Percentiles rank a stretch among this genome's conserved stretches.
These are phyloP conservation scores for Colletotrichum sp. DNA, from an alignment of 2,329 filamentous ascomycete genomes.

Conservation along the genomic window DNA sequence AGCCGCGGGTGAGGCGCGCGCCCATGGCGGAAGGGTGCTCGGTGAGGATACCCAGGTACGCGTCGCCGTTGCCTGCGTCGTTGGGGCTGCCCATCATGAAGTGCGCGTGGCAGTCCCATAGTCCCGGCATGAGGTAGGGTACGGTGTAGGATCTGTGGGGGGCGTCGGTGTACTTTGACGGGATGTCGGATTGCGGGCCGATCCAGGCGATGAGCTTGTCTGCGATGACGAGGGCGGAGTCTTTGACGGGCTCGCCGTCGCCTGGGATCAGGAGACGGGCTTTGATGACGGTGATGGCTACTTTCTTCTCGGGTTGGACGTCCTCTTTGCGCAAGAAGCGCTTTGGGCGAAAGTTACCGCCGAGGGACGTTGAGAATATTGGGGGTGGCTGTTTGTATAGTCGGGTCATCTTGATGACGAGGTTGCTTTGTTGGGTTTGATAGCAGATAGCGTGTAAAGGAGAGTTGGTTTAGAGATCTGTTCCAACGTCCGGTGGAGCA, in stretches of 20 bases:
- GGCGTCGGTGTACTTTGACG: conserved; percentile 30
- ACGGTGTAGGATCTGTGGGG: conserved; percentile 37
- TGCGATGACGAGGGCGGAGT: conserved; percentile 44
- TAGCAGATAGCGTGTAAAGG: no score
- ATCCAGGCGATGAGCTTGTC: conserved; percentile 43
- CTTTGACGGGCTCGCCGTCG: conserved; percentile 42
- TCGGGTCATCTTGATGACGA: not conserved
- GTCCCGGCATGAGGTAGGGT: conserved; percentile 52
- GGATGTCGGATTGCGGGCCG: conserved; percentile 34
- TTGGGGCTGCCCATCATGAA: conserved; percentile 39
- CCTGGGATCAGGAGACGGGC: conserved; percentile 52
- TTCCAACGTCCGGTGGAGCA: no score
- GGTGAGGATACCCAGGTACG: conserved; percentile 24
- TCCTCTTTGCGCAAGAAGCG: no score
- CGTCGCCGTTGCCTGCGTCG: conserved; percentile 23
- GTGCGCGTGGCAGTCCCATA: conserved; percentile 60
- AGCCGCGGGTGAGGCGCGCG: conserved; percentile 43
- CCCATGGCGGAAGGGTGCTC: conserved; percentile 38
- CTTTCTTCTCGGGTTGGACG: conserved; percentile 26
- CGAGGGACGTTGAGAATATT: conserved; percentile 34
- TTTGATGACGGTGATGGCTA: conserved; percentile 25
- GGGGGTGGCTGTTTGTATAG: not conserved
- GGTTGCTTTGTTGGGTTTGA: no score
- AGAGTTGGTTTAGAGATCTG: not conserved
- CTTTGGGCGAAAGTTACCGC: conserved; percentile 25